phyloP scores from a whole-genome alignment of 2,329 filamentous ascomycete genomes.

The Talaromyces sp. region DNA sequence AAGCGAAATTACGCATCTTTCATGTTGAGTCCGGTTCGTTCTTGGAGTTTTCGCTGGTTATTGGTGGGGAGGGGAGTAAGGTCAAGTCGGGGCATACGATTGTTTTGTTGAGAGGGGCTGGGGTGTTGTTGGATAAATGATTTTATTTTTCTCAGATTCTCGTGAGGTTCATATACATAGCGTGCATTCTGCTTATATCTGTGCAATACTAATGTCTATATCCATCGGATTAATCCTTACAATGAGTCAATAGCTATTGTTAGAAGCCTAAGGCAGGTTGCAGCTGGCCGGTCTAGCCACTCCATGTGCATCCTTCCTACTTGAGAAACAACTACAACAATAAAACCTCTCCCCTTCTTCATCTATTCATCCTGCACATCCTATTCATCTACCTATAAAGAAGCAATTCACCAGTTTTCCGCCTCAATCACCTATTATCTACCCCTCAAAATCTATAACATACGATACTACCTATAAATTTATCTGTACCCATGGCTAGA shows the following conservation, averaged over 20 bases:
- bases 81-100: constrained; percentile 83
- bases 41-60: constrained; percentile 81
- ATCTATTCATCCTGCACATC: neutral
- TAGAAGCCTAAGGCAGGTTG: neutral
- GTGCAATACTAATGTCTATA: neutral
- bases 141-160: neutral
- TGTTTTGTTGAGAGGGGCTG: constrained; percentile 79
- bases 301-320: too few species aligned
- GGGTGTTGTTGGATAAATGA: constrained; percentile 49
- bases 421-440: neutral
- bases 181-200: neutral
- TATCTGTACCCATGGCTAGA: neutral
- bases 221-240: neutral
- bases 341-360: neutral
- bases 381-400: neutral
- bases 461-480: neutral
- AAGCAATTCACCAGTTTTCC: neutral
- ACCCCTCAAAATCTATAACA: neutral
- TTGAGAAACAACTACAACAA: neutral
- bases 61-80: constrained; percentile 53
- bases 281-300: neutral
- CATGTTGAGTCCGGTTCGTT: constrained; percentile 86
- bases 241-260: neutral
- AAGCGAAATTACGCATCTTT: constrained; percentile 78
- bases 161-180: neutral